phyloP scores from a whole-genome alignment of 2,329 filamentous ascomycete species.

The Clarireedia hainanense region DNA sequence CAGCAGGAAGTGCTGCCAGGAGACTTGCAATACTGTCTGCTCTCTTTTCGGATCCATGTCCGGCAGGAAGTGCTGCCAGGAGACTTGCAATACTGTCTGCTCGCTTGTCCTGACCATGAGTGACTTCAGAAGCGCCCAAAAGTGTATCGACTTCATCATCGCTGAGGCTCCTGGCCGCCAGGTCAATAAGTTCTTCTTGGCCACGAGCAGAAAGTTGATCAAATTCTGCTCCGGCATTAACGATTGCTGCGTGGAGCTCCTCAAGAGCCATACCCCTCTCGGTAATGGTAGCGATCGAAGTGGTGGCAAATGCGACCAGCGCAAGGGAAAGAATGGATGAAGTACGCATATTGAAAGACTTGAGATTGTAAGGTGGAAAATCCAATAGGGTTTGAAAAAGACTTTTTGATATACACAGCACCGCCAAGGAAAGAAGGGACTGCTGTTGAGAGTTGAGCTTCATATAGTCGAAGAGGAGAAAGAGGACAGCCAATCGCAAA shows the following conservation, averaged over 20 bases:
- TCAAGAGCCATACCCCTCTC: slow-evolving; percentile 1
- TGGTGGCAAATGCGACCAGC: slow-evolving; percentile 7
- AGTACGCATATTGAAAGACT: slow-evolving; percentile 5
- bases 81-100: background rate
- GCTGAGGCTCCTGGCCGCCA: background rate
- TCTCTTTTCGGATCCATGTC: background rate
- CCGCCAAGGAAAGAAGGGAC: background rate
- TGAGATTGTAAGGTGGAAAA: background rate
- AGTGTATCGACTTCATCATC: background rate
- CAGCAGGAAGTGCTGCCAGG: background rate
- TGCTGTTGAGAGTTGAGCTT: background rate
- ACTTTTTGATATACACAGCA: background rate
- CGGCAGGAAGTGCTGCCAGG: background rate
- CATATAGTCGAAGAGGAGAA: background rate
- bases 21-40: background rate
- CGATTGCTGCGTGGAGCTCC: slow-evolving; percentile 1
- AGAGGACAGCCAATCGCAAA: background rate
- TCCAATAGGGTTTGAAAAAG: background rate
- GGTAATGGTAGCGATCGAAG: background rate
- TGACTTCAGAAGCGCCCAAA: background rate
- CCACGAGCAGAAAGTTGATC: background rate
- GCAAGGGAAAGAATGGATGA: slow-evolving; percentile 4
- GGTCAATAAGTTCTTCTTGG: background rate
- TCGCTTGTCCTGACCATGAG: background rate
- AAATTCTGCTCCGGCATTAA: background rate